Base-by-base conservation (phyloP, 2,329 filamentous ascomycete species). In the Penicillium corylophilum region DNA sequence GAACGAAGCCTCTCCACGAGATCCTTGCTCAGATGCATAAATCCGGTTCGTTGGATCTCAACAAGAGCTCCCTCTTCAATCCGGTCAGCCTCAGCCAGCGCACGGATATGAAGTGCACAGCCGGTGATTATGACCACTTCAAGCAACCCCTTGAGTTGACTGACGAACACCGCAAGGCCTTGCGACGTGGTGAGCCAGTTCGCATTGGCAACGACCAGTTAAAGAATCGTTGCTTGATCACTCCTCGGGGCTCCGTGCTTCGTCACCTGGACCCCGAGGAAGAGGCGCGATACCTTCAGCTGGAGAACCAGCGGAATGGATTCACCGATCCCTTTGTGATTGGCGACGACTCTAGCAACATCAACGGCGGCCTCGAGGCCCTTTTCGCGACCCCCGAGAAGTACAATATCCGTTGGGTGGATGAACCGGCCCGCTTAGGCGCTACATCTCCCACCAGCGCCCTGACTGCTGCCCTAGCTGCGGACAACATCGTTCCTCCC, bases 351-450 rank as follows among this genome's bases (percentile, higher is more conserved):
- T 61, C 66, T n/a, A 73, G 68, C 44, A 77, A 77, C 52, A 69
- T 74, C 23, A 70, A 65, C 28, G 75, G 75, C 6, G 74, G 74
- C 2, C 64, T 77, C 24, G 74, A 77, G 50, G 71, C 73, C 7
- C 69, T 77, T 16, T 74, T 74, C 28, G 69, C 73, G 15, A 71
- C 69, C 2, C 74, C 75, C 1, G 75, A 76, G 51, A 73, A 72
- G 16, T 76, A 74, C 57, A 75, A 74, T 31, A 66, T 77, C 48
- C 68, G 71, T 55, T 77, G 74, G 74, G 67, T 76, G 6, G 72
- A 74, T 29, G 71, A 74, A 4, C 56, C 65, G 16, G 51, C 60
- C 7, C 61, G 56, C 3, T 48, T 70, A 28, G 63, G 63, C 18
- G 61, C 66, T 16, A 60, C 56, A 4, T 64, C 67, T 2, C 55